Percentiles rank a stretch among this genome's conserved stretches.
These are phyloP conservation scores for Podospora australis DNA, from an alignment of 495 filamentous ascomycete genomes.

Conservation along the genomic window DNA sequence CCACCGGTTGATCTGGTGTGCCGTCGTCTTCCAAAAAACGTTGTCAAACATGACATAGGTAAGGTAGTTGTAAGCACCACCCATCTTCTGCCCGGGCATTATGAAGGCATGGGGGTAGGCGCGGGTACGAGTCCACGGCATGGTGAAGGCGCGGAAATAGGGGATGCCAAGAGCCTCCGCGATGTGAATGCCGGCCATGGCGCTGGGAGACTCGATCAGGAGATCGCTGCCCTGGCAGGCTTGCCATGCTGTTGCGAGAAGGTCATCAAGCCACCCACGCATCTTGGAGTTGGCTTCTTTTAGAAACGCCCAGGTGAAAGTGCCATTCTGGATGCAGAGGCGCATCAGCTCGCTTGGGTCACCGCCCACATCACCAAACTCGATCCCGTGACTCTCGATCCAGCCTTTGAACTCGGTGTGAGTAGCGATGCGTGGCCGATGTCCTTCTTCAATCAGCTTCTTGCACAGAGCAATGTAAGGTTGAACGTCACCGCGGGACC, in stretches of 20 bases:
- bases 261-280: conserved; percentile 85
- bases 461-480: conserved; percentile 97
- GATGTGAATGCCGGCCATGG: conserved; percentile 97
- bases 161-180: conserved; percentile 92
- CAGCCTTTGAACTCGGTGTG: conserved; percentile 85
- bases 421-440: conserved; percentile 81
- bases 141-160: conserved; percentile 96
- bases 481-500: conserved; percentile 92
- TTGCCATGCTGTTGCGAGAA: conserved; percentile 75
- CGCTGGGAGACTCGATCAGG: conserved; percentile 90
- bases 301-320: conserved; percentile 91
- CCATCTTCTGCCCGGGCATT: conserved; percentile 90
- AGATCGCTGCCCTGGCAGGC: conserved; percentile 85
- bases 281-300: conserved; percentile 83
- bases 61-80: conserved; percentile 88
- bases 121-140: conserved; percentile 96
- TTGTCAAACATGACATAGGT: conserved; percentile 97
- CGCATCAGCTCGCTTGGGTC: conserved; percentile 93
- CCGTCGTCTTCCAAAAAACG: conserved; percentile 91
- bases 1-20: conserved; percentile 90
- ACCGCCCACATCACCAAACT: conserved; percentile 79
- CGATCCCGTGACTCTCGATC: conserved; percentile 87
- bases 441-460: conserved; percentile 79
- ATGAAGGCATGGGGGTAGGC: conserved; percentile 97
- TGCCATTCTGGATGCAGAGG: conserved; percentile 93